Conservation (phyloP, 495 filamentous ascomycete genomes). For the Margaritispora aquatica region DNA sequence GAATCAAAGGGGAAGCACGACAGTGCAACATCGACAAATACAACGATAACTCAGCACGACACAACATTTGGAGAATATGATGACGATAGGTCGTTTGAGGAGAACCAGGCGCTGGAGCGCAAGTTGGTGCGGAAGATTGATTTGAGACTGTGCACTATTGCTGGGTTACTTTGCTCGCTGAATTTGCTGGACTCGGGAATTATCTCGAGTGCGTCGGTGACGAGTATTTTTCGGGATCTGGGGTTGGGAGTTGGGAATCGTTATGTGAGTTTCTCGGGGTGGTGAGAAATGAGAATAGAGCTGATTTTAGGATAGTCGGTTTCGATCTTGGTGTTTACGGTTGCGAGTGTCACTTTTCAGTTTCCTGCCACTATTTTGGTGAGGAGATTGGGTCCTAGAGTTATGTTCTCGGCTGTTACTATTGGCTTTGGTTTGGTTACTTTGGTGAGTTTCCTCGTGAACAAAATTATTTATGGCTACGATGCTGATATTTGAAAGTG, state of each 20-base stretch:
- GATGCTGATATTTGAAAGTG: conserved; percentile 25
- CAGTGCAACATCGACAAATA: not conserved
- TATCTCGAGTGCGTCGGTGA: conserved; percentile 69
- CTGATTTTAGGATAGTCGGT: conserved; percentile 61
- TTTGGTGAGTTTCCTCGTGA: conserved; percentile 25
- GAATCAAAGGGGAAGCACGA: not conserved
- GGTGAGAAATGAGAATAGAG: not conserved
- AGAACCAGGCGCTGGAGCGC: conserved; percentile 1
- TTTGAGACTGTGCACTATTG: conserved; percentile 68
- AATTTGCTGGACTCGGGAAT: conserved; percentile 72
- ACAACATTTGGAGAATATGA: not conserved
- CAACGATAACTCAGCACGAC: not conserved
- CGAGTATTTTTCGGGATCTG: conserved; percentile 63
- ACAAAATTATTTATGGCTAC: not conserved
- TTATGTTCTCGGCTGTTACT: conserved; percentile 65
- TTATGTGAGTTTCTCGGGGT: conserved; percentile 14
- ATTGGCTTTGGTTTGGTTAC: conserved; percentile 66
- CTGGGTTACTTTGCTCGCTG: conserved; percentile 64
- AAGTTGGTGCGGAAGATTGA: conserved; percentile 61
- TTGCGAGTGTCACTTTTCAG: conserved; percentile 68
- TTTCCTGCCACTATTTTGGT: conserved; percentile 68
- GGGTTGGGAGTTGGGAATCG: conserved; percentile 40
- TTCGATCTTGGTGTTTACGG: conserved; percentile 74
- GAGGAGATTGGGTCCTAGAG: conserved; percentile 57
- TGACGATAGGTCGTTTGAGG: not conserved